Percentiles rank a stretch among this genome's conserved stretches.
Evolutionary conservation across 441 rosid species (phyloP).

Genomic region (Mallotus repandus): DNA sequence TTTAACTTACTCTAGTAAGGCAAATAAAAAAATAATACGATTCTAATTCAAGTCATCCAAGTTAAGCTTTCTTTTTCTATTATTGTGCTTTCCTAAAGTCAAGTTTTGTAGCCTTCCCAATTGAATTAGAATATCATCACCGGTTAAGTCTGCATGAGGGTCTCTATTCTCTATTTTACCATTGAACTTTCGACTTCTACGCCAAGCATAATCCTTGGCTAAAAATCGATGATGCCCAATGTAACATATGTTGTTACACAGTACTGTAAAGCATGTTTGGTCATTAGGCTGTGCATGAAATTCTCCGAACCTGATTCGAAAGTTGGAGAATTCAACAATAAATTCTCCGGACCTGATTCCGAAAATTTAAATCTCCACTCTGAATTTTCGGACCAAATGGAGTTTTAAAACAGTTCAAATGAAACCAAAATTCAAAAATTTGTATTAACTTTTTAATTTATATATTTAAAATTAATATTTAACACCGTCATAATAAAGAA

Average conservation of each 20-base stretch:
- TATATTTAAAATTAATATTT: too few species aligned
- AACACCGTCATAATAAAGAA: too few species aligned
- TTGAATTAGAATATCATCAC: background rate
- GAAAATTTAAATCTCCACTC: too few species aligned
- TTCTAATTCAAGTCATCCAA: background rate
- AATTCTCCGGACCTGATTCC: too few species aligned
- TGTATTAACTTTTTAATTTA: too few species aligned
- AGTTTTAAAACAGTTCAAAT: too few species aligned
- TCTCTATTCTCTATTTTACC: background rate
- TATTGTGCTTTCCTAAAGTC: background rate
- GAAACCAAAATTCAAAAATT: too few species aligned
- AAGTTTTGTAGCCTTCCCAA: too few species aligned
- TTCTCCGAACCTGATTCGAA: too few species aligned
- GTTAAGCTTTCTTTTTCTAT: background rate
- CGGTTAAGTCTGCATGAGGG: background rate
- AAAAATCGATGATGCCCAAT: conserved; percentile 19
- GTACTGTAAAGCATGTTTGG: background rate
- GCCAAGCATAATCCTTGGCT: background rate
- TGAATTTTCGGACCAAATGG: too few species aligned
- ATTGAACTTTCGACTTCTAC: background rate
- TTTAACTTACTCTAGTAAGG: background rate
- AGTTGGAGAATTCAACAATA: too few species aligned
- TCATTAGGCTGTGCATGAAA: background rate
- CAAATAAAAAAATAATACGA: background rate
- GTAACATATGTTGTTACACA: background rate